Percentiles rank a stretch among this genome's conserved stretches.
Evolutionary conservation across 345 rosid species (phyloP).

Genomic region (Erucastrum elatum): DNA sequence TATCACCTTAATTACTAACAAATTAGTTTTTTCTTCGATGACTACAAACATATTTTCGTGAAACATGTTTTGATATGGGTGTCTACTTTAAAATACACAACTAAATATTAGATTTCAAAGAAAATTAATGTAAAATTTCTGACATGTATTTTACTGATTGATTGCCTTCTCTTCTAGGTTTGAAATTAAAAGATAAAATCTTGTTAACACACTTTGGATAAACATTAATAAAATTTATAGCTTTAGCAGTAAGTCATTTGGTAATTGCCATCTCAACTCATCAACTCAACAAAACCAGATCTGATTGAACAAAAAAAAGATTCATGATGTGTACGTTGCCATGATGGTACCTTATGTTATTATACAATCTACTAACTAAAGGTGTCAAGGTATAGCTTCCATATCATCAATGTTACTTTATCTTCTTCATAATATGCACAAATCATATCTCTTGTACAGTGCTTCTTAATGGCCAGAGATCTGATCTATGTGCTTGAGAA

Average conservation of each 20-base stretch:
- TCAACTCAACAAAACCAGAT: background rate
- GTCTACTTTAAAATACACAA: background rate
- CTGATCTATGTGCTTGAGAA: conserved; percentile 91
- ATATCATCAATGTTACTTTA: background rate
- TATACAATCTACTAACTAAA: conserved; percentile 62
- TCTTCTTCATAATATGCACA: background rate
- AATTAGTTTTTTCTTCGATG: too few relatives aligned
- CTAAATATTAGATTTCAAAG: too few relatives aligned
- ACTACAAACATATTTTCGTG: background rate
- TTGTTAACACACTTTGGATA: too few relatives aligned
- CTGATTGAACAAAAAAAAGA: background rate
- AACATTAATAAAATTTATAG: too few relatives aligned
- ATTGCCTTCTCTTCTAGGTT: background rate
- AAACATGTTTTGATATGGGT: background rate
- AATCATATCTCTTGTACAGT: background rate
- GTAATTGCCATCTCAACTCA: background rate
- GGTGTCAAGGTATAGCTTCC: conserved; percentile 79
- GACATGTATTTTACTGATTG: background rate
- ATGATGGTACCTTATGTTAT: too few relatives aligned
- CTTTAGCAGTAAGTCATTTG: too few relatives aligned
- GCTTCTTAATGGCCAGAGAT: too few relatives aligned
- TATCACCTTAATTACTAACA: background rate
- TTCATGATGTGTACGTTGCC: background rate
- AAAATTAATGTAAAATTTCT: too few relatives aligned
- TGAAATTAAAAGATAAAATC: background rate